Evolutionary conservation across 306 rosid species (phyloP), one percentile per base, ranked within the genome.

Genomic region (Mucuna pruriens): DNA sequence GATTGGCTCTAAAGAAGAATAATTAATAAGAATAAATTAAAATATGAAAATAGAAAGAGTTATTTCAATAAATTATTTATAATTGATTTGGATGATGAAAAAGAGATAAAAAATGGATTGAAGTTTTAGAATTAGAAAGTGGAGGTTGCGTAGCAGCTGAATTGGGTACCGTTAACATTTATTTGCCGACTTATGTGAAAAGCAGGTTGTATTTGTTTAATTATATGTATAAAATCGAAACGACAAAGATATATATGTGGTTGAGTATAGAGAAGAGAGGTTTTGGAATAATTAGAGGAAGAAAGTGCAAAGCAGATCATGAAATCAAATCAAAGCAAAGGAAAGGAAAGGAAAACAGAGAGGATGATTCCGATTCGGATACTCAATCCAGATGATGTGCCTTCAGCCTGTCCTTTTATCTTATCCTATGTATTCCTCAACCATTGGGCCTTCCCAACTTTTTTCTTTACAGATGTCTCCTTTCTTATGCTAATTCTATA

Each of bases 161-260:
- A 58, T 25, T 58, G 34, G 38, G 3, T 22, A 55, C 62, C 16
- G 16, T 25, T 25, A 25, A 60, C 11, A 61, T 29, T 11, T 5
- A 12, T 6, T 29, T 3, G 0, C 5, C 11, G 2, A 29, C 39
- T 61, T 61, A 26, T 61, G 20, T 29, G 19, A 62, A 62, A 58
- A 60, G 31, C 65, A 58, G 8, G 20, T 62, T 62, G 0, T 33
- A 31, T 62, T 16, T 31, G 22, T 62, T 62, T 13, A 12, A 0
- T 16, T 1, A 16, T 6, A 34, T 64, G 15, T 31, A 17, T 17
- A 9, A 33, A 36, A 64, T n/a, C 36, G 49, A 65, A 65, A 65
- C 29, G 48, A 65, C 71, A 65, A 65, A 63, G 70, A 65, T 65
- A 65, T 65, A 65, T 65, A 65, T 65, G n/a, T 34, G 4, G 16